Conservation (phyloP, 441 rosid species). For the Macaranga tanarius region DNA sequence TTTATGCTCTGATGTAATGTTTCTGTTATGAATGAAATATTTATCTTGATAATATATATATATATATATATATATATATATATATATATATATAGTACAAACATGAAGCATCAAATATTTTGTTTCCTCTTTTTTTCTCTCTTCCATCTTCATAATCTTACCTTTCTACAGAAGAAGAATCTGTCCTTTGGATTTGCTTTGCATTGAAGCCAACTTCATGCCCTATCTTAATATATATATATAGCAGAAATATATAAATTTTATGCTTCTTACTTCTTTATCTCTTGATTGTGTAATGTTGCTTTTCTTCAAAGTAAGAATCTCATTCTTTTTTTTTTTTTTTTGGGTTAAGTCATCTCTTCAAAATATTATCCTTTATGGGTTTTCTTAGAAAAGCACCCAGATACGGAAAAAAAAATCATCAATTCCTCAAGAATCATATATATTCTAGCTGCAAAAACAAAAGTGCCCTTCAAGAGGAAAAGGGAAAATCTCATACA, state of each 20-base stretch:
- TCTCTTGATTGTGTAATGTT: slow-evolving; percentile 21
- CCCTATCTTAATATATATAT: not conserved
- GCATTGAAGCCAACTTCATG: slow-evolving; percentile 30
- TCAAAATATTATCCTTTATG: slow-evolving; percentile 17
- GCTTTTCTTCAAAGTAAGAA: slow-evolving; percentile 40
- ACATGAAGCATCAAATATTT: slow-evolving; percentile 31
- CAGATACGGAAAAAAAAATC: no score
- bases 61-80: no score
- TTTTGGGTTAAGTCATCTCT: not conserved
- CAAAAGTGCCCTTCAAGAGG: slow-evolving; percentile 5
- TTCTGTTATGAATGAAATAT: no score
- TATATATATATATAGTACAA: no score
- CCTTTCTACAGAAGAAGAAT: slow-evolving; percentile 31
- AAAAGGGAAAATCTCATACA: not conserved
- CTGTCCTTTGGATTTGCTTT: slow-evolving; percentile 34
- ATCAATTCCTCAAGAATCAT: not conserved
- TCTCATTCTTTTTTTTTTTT: slow-evolving; percentile 28
- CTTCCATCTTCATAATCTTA: not conserved
- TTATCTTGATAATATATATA: no score
- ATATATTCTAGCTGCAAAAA: slow-evolving; percentile 17
- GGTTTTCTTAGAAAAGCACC: slow-evolving; percentile 3
- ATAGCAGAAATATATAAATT: not conserved
- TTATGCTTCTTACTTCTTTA: slow-evolving; percentile 37
- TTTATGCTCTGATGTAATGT: no score
- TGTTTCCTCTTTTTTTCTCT: no score